These are phyloP conservation scores for Rhynchosporium agropyri DNA, from an alignment of 2,329 filamentous ascomycete species.

Conservation along the genomic window DNA sequence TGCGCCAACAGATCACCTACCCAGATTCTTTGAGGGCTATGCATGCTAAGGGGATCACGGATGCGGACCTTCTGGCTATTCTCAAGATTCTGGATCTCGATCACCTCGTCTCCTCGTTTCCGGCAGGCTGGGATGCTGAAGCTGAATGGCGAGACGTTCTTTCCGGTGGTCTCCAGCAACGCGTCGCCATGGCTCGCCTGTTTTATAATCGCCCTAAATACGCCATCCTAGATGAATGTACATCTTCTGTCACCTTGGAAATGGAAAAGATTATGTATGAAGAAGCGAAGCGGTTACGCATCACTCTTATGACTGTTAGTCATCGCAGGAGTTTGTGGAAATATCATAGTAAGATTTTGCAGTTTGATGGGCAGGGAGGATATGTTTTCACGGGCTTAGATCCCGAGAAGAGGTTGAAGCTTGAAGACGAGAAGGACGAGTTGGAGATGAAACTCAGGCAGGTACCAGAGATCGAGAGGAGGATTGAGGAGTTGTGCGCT, in stretches of 20 bases:
- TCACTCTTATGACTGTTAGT: constrained; percentile 95
- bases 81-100: constrained; percentile 81
- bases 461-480: constrained; percentile 84
- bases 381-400: constrained; percentile 90
- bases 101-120: constrained; percentile 75
- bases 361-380: constrained; percentile 93
- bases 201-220: constrained; percentile 94
- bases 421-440: constrained; percentile 97
- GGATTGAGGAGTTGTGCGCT: constrained; percentile 76
- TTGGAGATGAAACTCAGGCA: constrained; percentile 82
- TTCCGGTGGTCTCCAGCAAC: constrained; percentile 89
- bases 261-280: constrained; percentile 98
- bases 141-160: constrained; percentile 96
- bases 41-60: constrained; percentile 80
- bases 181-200: constrained; percentile 91
- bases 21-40: constrained; percentile 87
- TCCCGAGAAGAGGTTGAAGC: constrained; percentile 77
- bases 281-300: constrained; percentile 85
- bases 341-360: constrained; percentile 91
- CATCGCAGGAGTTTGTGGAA: constrained; percentile 93
- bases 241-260: constrained; percentile 90
- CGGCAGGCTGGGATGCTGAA: constrained; percentile 85
- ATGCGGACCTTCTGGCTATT: constrained; percentile 76
- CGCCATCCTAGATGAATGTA: constrained; percentile 97
- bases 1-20: constrained; percentile 97